Evolutionary conservation across 1,284 basidiomycete genomes (phyloP).

Genomic region (Cutaneotrichosporon dermatis): DNA sequence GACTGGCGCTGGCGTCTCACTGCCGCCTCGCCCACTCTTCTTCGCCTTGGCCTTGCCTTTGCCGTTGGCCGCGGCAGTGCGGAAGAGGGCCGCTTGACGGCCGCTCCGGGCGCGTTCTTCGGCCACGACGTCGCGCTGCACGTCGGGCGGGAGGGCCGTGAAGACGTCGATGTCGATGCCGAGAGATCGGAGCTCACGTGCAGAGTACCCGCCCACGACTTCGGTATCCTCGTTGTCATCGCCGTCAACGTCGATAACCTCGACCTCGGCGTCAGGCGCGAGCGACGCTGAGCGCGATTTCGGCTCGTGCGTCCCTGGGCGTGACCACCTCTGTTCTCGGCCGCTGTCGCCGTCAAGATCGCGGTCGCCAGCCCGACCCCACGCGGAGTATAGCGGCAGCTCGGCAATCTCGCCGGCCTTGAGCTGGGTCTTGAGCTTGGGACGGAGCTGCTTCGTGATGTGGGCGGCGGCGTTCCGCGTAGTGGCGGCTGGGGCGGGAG

Average conservation of each 20-base stretch:
- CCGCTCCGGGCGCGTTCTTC: conserved; percentile 53
- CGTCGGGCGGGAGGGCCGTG: conserved; percentile 63
- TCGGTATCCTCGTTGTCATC: neutral
- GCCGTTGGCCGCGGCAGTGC: conserved; percentile 8
- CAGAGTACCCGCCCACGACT: conserved; percentile 23
- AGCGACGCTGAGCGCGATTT: neutral
- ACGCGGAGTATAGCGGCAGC: conserved; percentile 37
- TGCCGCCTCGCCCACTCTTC: too few relatives aligned
- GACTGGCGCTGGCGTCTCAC: conserved; percentile 47
- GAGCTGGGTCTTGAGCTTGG: conserved; percentile 41
- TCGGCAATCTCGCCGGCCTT: conserved; percentile 31
- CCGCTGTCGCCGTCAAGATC: too few relatives aligned
- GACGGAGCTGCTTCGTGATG: conserved; percentile 42
- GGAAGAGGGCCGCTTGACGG: conserved; percentile 29
- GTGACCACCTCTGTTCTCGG: too few relatives aligned
- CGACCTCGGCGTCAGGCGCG: neutral
- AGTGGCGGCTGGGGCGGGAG: neutral
- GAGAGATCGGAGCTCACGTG: conserved; percentile 58
- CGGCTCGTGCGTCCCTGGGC: neutral
- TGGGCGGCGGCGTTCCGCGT: conserved; percentile 33
- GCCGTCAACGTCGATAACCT: neutral
- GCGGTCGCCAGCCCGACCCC: conserved; percentile 15
- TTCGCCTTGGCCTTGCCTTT: too few relatives aligned
- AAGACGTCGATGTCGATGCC: conserved; percentile 68
- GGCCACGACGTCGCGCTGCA: conserved; percentile 63